phyloP scores from a whole-genome alignment of 352 stramenopile species.

The Phytopythium litorale region DNA sequence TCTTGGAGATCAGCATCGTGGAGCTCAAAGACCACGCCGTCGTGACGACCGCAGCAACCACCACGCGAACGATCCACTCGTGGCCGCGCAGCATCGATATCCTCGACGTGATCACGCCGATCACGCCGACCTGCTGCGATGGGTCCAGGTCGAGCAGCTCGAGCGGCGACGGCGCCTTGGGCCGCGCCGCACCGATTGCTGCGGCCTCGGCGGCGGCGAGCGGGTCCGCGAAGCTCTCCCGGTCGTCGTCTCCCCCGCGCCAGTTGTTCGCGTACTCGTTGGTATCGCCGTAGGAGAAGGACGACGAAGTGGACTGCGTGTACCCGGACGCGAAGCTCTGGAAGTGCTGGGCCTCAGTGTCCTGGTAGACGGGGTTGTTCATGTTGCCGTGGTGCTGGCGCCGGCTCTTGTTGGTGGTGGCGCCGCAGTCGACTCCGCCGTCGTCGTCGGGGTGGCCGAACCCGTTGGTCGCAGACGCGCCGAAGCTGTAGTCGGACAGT shows the following conservation, averaged over 20 bases:
- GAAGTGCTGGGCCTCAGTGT: constrained; percentile 20
- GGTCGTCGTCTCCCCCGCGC: constrained; percentile 21
- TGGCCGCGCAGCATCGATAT: constrained; percentile 24
- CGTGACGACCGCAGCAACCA: constrained; percentile 24
- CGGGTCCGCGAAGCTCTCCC: constrained; percentile 31
- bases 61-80: constrained; percentile 42
- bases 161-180: constrained; percentile 15
- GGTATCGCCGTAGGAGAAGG: constrained; percentile 12
- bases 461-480: background rate
- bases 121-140: background rate
- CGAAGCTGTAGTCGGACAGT: background rate
- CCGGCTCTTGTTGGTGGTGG: background rate
- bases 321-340: constrained; percentile 28
- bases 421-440: background rate
- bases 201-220: constrained; percentile 13
- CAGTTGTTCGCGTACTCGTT: constrained; percentile 18
- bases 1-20: constrained; percentile 2
- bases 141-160: constrained; percentile 23
- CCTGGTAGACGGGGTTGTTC: constrained; percentile 13
- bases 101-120: background rate
- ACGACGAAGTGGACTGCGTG: constrained; percentile 29
- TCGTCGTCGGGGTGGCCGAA: background rate
- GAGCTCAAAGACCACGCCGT: constrained; percentile 6
- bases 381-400: constrained; percentile 8
- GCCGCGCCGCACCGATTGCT: background rate